Conservation (phyloP, 169 alveolate species). For the Perkinsus olseni region DNA sequence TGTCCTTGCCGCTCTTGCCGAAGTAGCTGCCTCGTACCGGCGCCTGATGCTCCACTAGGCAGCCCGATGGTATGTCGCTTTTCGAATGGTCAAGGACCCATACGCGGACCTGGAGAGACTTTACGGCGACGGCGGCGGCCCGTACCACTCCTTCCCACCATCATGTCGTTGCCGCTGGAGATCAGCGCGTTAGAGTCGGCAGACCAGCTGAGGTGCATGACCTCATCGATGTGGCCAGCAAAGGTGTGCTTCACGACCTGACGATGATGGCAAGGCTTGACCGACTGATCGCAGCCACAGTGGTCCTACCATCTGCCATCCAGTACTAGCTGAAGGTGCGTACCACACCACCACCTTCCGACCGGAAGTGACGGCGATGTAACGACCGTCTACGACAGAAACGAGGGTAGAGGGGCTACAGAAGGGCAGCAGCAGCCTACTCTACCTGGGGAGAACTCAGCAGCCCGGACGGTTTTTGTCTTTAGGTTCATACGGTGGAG, state of each 20-base stretch:
- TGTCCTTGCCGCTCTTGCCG: neutral
- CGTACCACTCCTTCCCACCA: neutral
- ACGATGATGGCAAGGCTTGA: neutral
- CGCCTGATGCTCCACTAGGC: neutral
- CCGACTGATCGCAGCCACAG: neutral
- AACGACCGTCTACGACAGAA: conserved; percentile 20
- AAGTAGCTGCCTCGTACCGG: neutral
- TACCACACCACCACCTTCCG: conserved; percentile 26
- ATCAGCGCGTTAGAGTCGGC: neutral
- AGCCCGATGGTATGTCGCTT: neutral
- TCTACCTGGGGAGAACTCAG: neutral
- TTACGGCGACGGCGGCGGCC: neutral
- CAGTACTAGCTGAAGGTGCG: conserved; percentile 21
- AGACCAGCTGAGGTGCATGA: conserved; percentile 57
- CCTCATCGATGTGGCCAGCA: conserved; percentile 49
- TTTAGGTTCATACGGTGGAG: conserved; percentile 52
- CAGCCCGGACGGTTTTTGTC: conserved; percentile 27
- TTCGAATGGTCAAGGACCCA: neutral
- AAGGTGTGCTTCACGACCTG: neutral
- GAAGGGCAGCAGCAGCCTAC: conserved; percentile 19
- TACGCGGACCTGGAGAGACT: neutral
- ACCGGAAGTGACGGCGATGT: conserved; percentile 28
- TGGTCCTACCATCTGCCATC: conserved; percentile 22
- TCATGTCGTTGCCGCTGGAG: neutral
- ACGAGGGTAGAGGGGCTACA: conserved; percentile 4